Evolutionary conservation across 805 yeast genomes (phyloP), one percentile per base, ranked within the genome.

Genomic region (Candida sphagnicola): DNA sequence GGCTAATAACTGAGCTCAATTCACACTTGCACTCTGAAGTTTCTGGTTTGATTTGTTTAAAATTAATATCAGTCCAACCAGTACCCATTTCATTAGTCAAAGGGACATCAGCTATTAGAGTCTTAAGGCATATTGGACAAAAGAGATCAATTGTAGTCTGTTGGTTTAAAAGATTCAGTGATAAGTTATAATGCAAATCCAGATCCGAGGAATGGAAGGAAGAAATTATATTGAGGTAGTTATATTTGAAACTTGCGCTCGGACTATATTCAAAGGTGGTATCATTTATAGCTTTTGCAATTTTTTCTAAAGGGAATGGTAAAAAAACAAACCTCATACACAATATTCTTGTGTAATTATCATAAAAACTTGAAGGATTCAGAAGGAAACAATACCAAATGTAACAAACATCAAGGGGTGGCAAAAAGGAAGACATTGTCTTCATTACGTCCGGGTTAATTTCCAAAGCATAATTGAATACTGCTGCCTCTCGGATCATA

Each of bases 371-470:
- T 23, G 37, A 32, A 3, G 57, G 54, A 24, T 54, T 51, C 37
- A 53, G 42, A 26, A 52, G 31, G 35, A 54, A 51, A 1, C 54
- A 43, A 33, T 55, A 51, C 60, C 59, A 55, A 10, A 55, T 51
- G 49, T 54, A 39, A 10, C 52, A 16, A 2, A 55, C 48, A 37
- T 55, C 60, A 31, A 55, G 38, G 3, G 58, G 57, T 2, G 59
- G 59, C 11, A 49, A 28, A 21, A 21, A 21, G 8, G 24, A 21
- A 21, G 24, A 6, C 33, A 34, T 28, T 18, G 14, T n/a, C 4
- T 19, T 2, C 29, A 38, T 28, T 10, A 23, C n/a, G 2, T 15
- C 17, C 2, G 4, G 16, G 13, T 35, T 31, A 3, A 13, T 11
- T 6, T 26, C 39, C 24, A 21, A 6, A 10, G 24, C 24, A 21